Evolutionary conservation across 768 basidiomycete species (phyloP).

Genomic region (Lanmaoa rubissima): DNA sequence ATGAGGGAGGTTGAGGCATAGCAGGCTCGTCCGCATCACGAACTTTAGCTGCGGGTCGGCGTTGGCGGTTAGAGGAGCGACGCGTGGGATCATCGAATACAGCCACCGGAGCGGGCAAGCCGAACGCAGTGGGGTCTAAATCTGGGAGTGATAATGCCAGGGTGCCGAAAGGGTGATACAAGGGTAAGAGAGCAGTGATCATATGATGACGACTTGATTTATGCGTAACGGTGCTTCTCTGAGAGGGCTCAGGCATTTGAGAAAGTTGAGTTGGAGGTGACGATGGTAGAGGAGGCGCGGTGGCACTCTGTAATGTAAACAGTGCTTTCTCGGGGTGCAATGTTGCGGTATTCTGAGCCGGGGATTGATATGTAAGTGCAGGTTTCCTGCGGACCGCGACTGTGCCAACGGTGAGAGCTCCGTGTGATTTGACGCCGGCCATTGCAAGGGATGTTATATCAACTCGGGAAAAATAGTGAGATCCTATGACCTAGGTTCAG

Average conservation of each 20-base stretch:
- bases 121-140: constrained; percentile 56
- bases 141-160: constrained; percentile 66
- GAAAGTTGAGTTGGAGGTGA: constrained; percentile 15
- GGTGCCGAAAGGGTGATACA: constrained; percentile 65
- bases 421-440: constrained; percentile 24
- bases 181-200: constrained; percentile 49
- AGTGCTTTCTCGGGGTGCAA: constrained; percentile 22
- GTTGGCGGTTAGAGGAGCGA: constrained; percentile 45
- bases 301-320: constrained; percentile 17
- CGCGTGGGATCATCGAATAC: constrained; percentile 43
- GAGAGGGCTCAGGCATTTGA: constrained; percentile 12
- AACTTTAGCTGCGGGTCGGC: constrained; percentile 48
- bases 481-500: constrained; percentile 12
- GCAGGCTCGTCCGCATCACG: constrained; percentile 44
- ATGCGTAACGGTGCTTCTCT: constrained; percentile 13
- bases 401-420: constrained; percentile 7
- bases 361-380: constrained; percentile 55
- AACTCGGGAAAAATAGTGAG: constrained; percentile 5
- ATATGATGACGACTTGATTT: constrained; percentile 24
- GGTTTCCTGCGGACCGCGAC: constrained; percentile 54
- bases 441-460: constrained; percentile 16
- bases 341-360: constrained; percentile 36
- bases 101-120: constrained; percentile 49
- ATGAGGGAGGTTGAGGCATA: constrained; percentile 6
- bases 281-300: constrained; percentile 9